Percentiles rank a stretch among this genome's conserved stretches.
Evolutionary conservation across 148 eudicot genomes (phyloP).

Genomic region (Rhododendron simsii): DNA sequence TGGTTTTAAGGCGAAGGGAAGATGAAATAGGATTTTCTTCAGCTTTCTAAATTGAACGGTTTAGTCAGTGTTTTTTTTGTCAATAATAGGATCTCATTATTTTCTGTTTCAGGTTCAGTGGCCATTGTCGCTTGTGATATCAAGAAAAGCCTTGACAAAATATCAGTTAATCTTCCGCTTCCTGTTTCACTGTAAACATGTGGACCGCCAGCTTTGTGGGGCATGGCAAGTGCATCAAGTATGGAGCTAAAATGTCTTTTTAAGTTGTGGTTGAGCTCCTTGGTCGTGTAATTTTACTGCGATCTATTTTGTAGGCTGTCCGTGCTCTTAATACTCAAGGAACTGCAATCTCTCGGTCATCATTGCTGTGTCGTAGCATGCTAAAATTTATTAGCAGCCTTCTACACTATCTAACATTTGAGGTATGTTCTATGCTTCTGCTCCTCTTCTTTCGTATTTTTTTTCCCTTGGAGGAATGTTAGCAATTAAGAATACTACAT

Average conservation of each 20-base stretch:
- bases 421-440: slow-evolving; percentile 41
- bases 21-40: background rate
- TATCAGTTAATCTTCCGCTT: slow-evolving; percentile 92
- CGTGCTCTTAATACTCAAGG: slow-evolving; percentile 75
- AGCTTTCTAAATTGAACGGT: background rate
- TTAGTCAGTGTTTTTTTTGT: background rate
- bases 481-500: background rate
- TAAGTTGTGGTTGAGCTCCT: slow-evolving; percentile 2
- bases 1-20: background rate
- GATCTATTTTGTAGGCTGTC: slow-evolving; percentile 56
- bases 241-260: slow-evolving; percentile 21
- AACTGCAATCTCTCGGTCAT: slow-evolving; percentile 78
- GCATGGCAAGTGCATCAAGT: slow-evolving; percentile 99
- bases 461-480: background rate
- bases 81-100: background rate
- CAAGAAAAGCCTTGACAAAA: slow-evolving; percentile 87
- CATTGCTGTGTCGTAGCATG: slow-evolving; percentile 93
- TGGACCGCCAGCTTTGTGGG: slow-evolving; percentile 88
- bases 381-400: slow-evolving; percentile 88
- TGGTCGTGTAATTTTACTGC: background rate
- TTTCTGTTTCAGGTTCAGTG: slow-evolving; percentile 70
- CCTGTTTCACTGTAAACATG: slow-evolving; percentile 94
- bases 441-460: background rate
- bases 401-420: slow-evolving; percentile 89
- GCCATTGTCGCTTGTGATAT: slow-evolving; percentile 95